phyloP scores from a whole-genome alignment of 768 basidiomycete species.

The Pisolithus orientalis region DNA sequence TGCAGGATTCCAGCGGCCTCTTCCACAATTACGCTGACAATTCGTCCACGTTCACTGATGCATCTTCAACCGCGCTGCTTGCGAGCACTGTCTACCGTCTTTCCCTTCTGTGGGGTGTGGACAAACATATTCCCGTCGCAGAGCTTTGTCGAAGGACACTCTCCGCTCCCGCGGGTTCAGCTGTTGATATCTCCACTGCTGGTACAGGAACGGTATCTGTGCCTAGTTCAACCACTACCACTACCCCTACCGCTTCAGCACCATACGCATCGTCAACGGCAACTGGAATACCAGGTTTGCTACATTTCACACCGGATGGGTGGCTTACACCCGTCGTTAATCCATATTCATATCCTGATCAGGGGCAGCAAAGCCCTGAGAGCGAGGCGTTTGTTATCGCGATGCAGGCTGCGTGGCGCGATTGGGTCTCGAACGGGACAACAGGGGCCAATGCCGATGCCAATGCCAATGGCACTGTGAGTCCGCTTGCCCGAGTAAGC shows the following conservation, averaged over 20 bases:
- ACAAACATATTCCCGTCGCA: conserved; percentile 49
- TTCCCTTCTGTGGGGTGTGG: conserved; percentile 45
- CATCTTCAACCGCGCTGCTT: conserved; percentile 66
- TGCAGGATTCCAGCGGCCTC: conserved; percentile 9
- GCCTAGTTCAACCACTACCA: neutral
- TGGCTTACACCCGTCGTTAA: conserved; percentile 75
- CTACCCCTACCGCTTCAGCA: conserved; percentile 7
- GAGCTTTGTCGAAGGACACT: conserved; percentile 45
- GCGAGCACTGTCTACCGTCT: conserved; percentile 74
- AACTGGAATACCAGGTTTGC: conserved; percentile 15
- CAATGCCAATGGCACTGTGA: conserved; percentile 27
- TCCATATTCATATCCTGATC: conserved; percentile 45
- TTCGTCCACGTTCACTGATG: conserved; percentile 59
- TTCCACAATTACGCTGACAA: conserved; percentile 73
- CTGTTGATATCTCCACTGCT: conserved; percentile 8
- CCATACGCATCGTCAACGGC: conserved; percentile 6
- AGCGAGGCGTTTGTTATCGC: conserved; percentile 74
- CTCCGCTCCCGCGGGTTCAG: conserved; percentile 16
- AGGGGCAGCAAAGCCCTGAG: conserved; percentile 62
- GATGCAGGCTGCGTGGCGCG: conserved; percentile 68
- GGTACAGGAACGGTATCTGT: neutral
- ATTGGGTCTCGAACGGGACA: conserved; percentile 59
- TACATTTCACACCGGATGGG: conserved; percentile 51
- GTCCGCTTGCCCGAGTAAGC: too few species aligned
- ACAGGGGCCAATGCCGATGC: conserved; percentile 29